A percentile compares a stretch with the other conserved stretches of the same genome.
Conservation (phyloP, 2,329 filamentous ascomycete species). For the Cercospora sojina region DNA sequence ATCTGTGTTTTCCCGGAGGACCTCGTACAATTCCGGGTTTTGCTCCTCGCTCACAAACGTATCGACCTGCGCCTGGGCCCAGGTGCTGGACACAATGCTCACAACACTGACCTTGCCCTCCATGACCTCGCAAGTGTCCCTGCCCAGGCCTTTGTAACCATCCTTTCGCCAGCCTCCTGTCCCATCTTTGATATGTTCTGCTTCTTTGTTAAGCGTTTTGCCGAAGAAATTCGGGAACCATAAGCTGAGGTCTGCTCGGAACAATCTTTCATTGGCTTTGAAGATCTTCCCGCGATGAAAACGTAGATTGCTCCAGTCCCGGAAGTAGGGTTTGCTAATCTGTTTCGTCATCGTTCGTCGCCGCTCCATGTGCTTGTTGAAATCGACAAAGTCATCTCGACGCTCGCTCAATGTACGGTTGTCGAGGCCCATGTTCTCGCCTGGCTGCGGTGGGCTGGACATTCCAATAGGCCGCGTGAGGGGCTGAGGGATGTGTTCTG, state of each 20-base stretch:
- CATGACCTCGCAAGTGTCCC: slow-evolving; percentile 74
- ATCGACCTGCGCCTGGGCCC: slow-evolving; percentile 78
- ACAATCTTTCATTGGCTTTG: slow-evolving; percentile 77
- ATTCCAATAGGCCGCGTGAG: slow-evolving; percentile 79
- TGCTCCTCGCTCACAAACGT: slow-evolving; percentile 65
- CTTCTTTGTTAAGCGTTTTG: slow-evolving; percentile 66
- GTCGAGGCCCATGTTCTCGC: slow-evolving; percentile 81
- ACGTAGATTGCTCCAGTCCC: slow-evolving; percentile 86
- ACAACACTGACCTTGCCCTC: slow-evolving; percentile 70
- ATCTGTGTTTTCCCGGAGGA: slow-evolving; percentile 56
- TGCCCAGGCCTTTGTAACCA: slow-evolving; percentile 41
- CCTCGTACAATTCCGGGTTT: slow-evolving; percentile 68
- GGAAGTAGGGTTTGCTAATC: slow-evolving; percentile 86
- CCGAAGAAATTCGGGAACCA: slow-evolving; percentile 94
- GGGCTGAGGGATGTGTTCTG: slow-evolving; percentile 53
- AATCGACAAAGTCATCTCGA: slow-evolving; percentile 77
- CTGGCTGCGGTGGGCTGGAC: slow-evolving; percentile 66
- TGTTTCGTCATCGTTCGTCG: slow-evolving; percentile 73
- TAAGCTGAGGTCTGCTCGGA: slow-evolving; percentile 76
- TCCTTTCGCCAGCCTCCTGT: slow-evolving; percentile 40
- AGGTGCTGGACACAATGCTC: slow-evolving; percentile 75
- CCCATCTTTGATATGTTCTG: slow-evolving; percentile 64
- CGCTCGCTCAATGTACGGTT: slow-evolving; percentile 64
- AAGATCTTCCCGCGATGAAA: slow-evolving; percentile 88
- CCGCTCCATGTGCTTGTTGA: slow-evolving; percentile 76